phyloP scores from a whole-genome alignment of 163 green algal species.

The Chlamydomonas reinhardtii region DNA sequence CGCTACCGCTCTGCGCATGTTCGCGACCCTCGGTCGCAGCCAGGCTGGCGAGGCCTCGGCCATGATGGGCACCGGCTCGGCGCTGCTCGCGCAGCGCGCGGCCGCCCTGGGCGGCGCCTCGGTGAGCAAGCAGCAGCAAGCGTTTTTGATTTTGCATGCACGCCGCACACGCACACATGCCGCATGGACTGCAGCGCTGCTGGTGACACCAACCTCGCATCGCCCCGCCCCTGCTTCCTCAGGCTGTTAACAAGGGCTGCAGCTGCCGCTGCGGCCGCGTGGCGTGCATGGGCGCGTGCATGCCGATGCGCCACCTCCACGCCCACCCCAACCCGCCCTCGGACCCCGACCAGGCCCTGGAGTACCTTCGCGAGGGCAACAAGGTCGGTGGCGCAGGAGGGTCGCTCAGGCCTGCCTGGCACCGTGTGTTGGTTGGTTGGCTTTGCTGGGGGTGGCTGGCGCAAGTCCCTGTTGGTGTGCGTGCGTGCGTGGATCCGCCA shows the following conservation, averaged over 20 bases:
- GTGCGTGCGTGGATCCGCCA: neutral
- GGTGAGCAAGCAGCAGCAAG: neutral
- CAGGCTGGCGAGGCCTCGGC: neutral
- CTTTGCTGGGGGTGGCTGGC: neutral
- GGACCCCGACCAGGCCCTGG: slow-evolving; percentile 1
- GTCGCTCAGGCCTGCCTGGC: neutral
- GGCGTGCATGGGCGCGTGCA: slow-evolving; percentile 3
- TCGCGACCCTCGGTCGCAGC: neutral
- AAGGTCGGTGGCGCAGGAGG: neutral
- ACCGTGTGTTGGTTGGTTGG: neutral
- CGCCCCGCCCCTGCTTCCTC: neutral
- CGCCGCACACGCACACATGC: neutral
- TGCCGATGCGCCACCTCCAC: neutral
- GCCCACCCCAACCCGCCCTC: neutral
- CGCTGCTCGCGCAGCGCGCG: slow-evolving; percentile 1
- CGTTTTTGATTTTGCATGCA: neutral
- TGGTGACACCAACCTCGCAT: neutral
- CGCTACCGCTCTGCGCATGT: neutral
- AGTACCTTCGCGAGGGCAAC: slow-evolving; percentile 10
- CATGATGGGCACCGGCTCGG: neutral
- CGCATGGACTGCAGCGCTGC: neutral
- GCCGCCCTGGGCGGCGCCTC: neutral
- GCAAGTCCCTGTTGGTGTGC: neutral
- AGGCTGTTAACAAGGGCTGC: neutral
- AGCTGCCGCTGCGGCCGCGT: neutral